Conservation (phyloP, 2,329 filamentous ascomycete species). For the Tolypocladium album region DNA sequence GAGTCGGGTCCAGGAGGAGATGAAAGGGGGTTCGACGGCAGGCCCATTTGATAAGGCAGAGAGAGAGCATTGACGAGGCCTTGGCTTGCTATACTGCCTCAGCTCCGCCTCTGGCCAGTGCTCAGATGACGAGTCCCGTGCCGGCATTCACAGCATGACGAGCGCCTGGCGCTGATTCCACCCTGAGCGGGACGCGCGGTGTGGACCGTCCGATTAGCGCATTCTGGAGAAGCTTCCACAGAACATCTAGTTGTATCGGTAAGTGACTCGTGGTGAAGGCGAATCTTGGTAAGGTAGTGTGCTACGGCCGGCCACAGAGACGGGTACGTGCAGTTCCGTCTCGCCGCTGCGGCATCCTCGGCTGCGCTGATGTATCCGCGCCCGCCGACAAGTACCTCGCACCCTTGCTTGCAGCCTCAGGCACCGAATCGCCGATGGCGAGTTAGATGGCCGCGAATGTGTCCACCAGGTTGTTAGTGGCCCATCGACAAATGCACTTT, state of each 20-base stretch:
- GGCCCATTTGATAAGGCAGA: background rate
- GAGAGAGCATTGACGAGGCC: background rate
- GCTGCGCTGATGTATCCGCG: background rate
- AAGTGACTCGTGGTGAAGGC: background rate
- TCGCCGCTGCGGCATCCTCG: background rate
- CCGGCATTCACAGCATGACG: background rate
- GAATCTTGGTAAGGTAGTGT: background rate
- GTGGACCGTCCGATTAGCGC: background rate
- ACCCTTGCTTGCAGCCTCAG: background rate
- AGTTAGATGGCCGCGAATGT: background rate
- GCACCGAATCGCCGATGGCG: background rate
- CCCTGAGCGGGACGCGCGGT: background rate
- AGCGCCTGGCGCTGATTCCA: background rate
- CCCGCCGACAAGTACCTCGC: background rate
- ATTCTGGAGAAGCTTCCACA: background rate
- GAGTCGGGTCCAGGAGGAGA: background rate
- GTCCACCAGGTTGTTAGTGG: background rate
- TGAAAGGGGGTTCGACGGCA: background rate
- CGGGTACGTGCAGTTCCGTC: background rate
- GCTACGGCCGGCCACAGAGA: background rate
- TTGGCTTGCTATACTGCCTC: background rate
- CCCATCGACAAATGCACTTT: background rate
- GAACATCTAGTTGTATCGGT: no score
- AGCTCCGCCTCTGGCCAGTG: no score
- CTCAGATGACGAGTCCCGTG: background rate